Percentiles rank a stretch among this genome's conserved stretches.
Conservation (phyloP, 768 basidiomycete species). For the Candolleomyces efflorescens region DNA sequence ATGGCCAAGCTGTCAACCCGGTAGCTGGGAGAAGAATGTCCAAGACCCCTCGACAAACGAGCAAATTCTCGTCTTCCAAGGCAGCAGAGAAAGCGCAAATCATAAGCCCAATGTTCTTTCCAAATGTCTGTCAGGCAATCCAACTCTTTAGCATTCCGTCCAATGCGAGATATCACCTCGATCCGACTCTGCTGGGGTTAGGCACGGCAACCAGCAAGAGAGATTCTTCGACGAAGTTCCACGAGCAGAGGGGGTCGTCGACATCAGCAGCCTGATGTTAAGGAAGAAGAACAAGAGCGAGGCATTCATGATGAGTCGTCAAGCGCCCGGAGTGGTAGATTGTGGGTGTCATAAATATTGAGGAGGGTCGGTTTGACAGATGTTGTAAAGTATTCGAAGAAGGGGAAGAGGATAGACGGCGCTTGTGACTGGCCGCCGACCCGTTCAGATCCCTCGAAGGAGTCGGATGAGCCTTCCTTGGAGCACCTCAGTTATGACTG, state of each 20-base stretch:
- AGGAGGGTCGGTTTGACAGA: slow-evolving; percentile 94
- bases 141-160: no score
- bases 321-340: slow-evolving; percentile 72
- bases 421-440: no score
- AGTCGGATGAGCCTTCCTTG: no score
- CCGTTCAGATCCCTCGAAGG: no score
- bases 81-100: slow-evolving; percentile 88
- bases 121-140: slow-evolving; percentile 55
- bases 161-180: background rate
- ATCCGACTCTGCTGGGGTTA: slow-evolving; percentile 53
- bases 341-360: slow-evolving; percentile 89
- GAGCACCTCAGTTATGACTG: no score
- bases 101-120: slow-evolving; percentile 89
- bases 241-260: slow-evolving; percentile 83
- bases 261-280: slow-evolving; percentile 90
- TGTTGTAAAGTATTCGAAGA: slow-evolving; percentile 99
- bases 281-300: slow-evolving; percentile 91
- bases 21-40: slow-evolving; percentile 81
- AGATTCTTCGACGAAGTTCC: slow-evolving; percentile 88
- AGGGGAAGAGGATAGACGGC: slow-evolving; percentile 95
- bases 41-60: slow-evolving; percentile 82
- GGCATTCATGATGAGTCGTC: slow-evolving; percentile 91
- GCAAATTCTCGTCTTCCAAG: slow-evolving; percentile 88
- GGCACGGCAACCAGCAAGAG: slow-evolving; percentile 67
- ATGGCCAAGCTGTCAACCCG: slow-evolving; percentile 70